These are phyloP conservation scores for Sphagnum contortum DNA, from an alignment of 225 moss, liverwort and hornwort genomes.

Conservation along the genomic window DNA sequence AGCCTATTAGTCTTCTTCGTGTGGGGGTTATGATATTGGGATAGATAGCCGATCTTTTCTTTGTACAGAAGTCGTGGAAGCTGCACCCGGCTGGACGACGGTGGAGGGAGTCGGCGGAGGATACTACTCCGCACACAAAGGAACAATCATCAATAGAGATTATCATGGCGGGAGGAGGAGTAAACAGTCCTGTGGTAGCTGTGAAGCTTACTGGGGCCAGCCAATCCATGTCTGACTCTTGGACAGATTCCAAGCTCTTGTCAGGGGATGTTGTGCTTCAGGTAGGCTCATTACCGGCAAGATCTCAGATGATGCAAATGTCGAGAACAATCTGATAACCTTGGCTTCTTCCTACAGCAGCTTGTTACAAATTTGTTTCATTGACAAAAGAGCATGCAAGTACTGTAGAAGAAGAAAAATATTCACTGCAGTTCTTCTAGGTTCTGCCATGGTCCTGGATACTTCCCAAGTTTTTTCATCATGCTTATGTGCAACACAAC, in stretches of 20 bases:
- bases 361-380: not conserved
- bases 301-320: not conserved
- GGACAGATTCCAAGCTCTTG: conserved; percentile 40
- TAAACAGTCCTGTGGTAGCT: conserved; percentile 51
- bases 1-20: too few species aligned
- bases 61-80: too few species aligned
- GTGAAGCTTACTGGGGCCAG: conserved; percentile 32
- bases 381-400: not conserved
- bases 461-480: not conserved
- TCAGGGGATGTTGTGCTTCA: conserved; percentile 56
- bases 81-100: too few species aligned
- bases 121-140: too few species aligned
- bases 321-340: not conserved
- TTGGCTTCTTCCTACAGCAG: not conserved
- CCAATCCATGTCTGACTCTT: conserved; percentile 21
- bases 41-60: too few species aligned
- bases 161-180: conserved; percentile 23
- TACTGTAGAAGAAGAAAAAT: too few species aligned
- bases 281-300: conserved; percentile 7
- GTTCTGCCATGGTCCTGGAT: not conserved
- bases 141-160: too few species aligned
- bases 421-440: not conserved
- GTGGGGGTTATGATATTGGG: too few species aligned
- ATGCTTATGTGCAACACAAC: not conserved
- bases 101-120: too few species aligned